Evolutionary conservation across 495 filamentous ascomycete genomes (phyloP).

Genomic region (Xylona heveae): DNA sequence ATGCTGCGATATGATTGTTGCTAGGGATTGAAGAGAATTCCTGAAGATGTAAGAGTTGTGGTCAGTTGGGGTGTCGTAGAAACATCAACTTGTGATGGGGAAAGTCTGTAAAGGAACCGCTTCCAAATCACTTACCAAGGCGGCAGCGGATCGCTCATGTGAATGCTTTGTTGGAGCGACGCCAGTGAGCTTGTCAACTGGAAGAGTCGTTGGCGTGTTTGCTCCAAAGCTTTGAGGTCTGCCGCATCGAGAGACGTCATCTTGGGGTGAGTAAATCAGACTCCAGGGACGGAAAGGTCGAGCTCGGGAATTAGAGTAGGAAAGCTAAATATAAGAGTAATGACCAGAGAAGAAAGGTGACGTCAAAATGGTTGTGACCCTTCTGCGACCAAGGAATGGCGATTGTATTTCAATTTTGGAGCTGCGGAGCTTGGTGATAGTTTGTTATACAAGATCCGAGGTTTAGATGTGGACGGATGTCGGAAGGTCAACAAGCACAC

Average conservation of each 20-base stretch:
- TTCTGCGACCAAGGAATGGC: too few relatives aligned
- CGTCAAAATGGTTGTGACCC: too few relatives aligned
- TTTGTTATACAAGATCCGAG: too few relatives aligned
- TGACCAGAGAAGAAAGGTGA: too few relatives aligned
- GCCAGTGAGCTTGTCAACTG: constrained; percentile 45
- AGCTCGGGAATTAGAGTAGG: too few relatives aligned
- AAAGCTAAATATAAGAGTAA: too few relatives aligned
- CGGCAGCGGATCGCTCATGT: constrained; percentile 33
- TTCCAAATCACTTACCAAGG: constrained; percentile 33
- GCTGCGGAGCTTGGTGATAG: too few relatives aligned
- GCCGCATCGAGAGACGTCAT: constrained; percentile 31
- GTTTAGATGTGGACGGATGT: too few relatives aligned
- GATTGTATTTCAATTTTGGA: too few relatives aligned
- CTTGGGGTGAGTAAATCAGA: too few relatives aligned
- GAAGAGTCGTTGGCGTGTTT: constrained; percentile 46
- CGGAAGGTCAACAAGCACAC: too few relatives aligned
- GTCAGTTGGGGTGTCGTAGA: neutral
- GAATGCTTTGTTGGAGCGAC: constrained; percentile 33
- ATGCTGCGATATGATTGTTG: constrained; percentile 41
- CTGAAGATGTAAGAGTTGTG: constrained; percentile 16
- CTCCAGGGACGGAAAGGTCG: too few relatives aligned
- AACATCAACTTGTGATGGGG: neutral
- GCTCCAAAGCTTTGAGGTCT: constrained; percentile 53
- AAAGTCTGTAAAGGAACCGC: constrained; percentile 1
- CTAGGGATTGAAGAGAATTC: constrained; percentile 45